Base-by-base conservation (phyloP, 331 rosid species). In the Quercus tomentella region DNA sequence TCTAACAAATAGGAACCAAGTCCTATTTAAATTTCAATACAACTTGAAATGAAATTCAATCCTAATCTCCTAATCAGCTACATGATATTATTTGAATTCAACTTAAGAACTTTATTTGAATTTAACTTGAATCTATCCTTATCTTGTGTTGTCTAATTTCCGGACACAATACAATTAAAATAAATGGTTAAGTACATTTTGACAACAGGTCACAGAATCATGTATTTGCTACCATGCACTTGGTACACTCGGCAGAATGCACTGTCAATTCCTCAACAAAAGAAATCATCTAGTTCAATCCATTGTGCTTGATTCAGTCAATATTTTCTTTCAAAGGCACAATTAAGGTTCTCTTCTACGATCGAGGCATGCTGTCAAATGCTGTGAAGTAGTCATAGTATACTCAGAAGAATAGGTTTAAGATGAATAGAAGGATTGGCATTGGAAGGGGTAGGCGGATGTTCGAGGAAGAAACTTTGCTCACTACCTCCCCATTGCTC, bases 381-480 rank as follows among this genome's bases (percentile, higher is more conserved):
- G 67, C 49, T 43, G 54, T 49, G 17, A 49, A 49, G 17, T 60
- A 60, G 25, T 60, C 1, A 26, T 23, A 26, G 45, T 23, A 60
- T 23, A 28, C 26, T 60, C 66, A 4, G 33, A 60, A 23, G 66
- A 60, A 2, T 3, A 22, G 11, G 18, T 4, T 60, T 22, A 58
- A 23, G 76, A 20, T 25, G 83, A 60, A 7, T 23, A 60, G 66
- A 9, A 60, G 66, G 31, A 60, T 4, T 60, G 66, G 77, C 14
- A n/a, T 11, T 4, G 86, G 84, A 89, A 86, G 68, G 9, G 93
- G 92, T 33, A 84, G 60, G 43, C 77, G 83, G 73, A 9, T 83
- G 80, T 35, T 85, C 2, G 93, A 86, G 33, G 92, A 86, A 26
- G 93, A 89, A 80, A 81, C 79, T 79, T 70, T 35, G 43, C 56